These are phyloP conservation scores for Botrytis fabae DNA, from an alignment of 2,329 filamentous ascomycete genomes.

Conservation along the genomic window DNA sequence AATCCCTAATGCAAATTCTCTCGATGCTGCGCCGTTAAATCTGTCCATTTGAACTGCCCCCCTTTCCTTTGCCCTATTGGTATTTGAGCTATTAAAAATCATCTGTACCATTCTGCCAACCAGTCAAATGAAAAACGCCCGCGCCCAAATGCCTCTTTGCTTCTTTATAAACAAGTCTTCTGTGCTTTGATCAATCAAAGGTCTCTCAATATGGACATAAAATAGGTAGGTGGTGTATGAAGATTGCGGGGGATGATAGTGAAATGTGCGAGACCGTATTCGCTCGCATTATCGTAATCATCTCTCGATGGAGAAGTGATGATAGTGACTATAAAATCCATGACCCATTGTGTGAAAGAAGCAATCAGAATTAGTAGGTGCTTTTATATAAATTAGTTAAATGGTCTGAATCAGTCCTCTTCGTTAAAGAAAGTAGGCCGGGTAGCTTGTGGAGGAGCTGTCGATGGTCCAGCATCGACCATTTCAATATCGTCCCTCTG, in stretches of 20 bases:
- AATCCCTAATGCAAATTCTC: slow-evolving; percentile 17
- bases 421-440: slow-evolving; percentile 40
- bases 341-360: not conserved
- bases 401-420: slow-evolving; percentile 29
- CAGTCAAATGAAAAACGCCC: slow-evolving; percentile 14
- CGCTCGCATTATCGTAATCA: not conserved
- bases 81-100: slow-evolving; percentile 7
- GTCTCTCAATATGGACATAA: slow-evolving; percentile 12
- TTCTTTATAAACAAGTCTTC: slow-evolving; percentile 17
- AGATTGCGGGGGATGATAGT: not conserved
- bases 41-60: slow-evolving; percentile 5
- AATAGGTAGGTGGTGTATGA: not conserved
- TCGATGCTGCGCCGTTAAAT: slow-evolving; percentile 12
- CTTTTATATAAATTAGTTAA: not conserved
- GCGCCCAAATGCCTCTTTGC: slow-evolving; percentile 11
- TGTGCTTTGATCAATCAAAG: slow-evolving; percentile 7
- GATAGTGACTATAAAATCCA: not conserved
- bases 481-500: slow-evolving; percentile 37
- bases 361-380: not conserved
- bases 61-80: not conserved
- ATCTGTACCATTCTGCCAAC: slow-evolving; percentile 13
- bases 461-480: slow-evolving; percentile 37
- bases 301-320: not conserved
- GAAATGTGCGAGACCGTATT: not conserved
- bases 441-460: slow-evolving; percentile 36